A percentile compares a stretch with the other conserved stretches of the same genome.
Evolutionary conservation across 2,329 filamentous ascomycete genomes (phyloP).

Genomic region (Grosmannia clavigera): DNA sequence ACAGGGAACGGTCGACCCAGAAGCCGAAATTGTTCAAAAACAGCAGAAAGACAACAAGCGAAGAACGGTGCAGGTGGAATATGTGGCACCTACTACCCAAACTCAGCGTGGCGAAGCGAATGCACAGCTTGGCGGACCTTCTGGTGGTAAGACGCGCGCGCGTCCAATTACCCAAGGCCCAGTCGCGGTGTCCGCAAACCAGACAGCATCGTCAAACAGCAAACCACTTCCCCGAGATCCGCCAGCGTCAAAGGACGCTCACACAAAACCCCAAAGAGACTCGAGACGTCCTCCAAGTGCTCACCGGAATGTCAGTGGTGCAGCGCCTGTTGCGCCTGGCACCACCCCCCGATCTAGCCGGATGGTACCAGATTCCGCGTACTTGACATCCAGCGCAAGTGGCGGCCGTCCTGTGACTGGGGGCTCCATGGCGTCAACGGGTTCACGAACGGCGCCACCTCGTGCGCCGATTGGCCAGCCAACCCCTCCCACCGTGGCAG

Average conservation of each 20-base stretch:
- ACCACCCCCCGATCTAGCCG: conserved; percentile 22
- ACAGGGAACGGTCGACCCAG: conserved; percentile 60
- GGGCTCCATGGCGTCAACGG: conserved; percentile 60
- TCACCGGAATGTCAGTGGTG: conserved; percentile 25
- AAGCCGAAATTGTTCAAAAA: conserved; percentile 44
- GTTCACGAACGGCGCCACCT: conserved; percentile 47
- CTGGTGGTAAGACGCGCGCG: conserved; percentile 35
- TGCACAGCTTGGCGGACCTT: conserved; percentile 8
- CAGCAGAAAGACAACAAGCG: conserved; percentile 79
- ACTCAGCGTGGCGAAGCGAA: conserved; percentile 52
- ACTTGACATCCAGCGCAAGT: conserved; percentile 36
- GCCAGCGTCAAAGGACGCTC: conserved; percentile 30
- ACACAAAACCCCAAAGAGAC: conserved; percentile 23
- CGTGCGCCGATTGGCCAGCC: conserved; percentile 80
- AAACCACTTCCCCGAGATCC: conserved; percentile 51
- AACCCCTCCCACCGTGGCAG: conserved; percentile 71
- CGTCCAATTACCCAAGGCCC: conserved; percentile 44
- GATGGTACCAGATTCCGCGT: conserved; percentile 39
- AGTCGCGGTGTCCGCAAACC: conserved; percentile 22
- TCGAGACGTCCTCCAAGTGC: conserved; percentile 34
- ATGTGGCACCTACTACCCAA: conserved; percentile 81
- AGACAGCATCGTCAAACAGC: conserved; percentile 27
- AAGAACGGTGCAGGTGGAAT: conserved; percentile 92
- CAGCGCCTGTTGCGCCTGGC: conserved; percentile 28
- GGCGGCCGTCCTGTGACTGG: conserved; percentile 61